A percentile compares a stretch with the other conserved stretches of the same genome.
Conservation (phyloP, 2,329 filamentous ascomycete genomes). For the Fusarium sp. region DNA sequence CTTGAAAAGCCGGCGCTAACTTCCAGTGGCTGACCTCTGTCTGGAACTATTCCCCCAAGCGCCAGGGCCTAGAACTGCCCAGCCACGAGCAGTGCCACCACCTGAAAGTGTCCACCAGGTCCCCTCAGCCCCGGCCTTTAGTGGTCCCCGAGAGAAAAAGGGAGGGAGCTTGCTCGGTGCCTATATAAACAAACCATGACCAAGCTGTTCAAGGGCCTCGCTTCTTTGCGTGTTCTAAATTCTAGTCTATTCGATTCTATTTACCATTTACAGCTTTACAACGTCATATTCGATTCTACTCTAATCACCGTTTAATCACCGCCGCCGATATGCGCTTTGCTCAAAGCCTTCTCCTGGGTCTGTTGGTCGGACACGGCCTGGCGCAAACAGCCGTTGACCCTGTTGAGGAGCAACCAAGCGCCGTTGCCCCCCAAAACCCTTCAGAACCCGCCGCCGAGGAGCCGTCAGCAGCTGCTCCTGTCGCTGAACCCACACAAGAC, state of each 20-base stretch:
- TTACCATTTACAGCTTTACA: not conserved
- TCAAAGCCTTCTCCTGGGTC: constrained; percentile 25
- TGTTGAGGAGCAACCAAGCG: constrained; percentile 9
- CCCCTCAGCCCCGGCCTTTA: not conserved
- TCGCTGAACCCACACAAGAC: constrained; percentile 5
- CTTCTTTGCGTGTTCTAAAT: not conserved
- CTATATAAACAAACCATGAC: constrained; percentile 3
- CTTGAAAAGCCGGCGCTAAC: not conserved
- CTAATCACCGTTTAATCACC: not conserved
- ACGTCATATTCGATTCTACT: not conserved
- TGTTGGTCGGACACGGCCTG: constrained; percentile 29
- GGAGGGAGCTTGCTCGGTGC: constrained; percentile 22
- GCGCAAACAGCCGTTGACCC: constrained; percentile 18
- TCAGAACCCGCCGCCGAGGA: constrained; percentile 20
- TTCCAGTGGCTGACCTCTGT: constrained; percentile 20
- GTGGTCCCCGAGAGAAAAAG: not conserved
- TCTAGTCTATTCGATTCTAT: not conserved
- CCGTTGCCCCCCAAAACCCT: constrained; percentile 17
- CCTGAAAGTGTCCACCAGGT: not conserved
- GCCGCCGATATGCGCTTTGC: constrained; percentile 27
- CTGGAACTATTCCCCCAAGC: not conserved
- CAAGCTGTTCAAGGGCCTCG: constrained; percentile 1
- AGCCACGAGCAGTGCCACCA: constrained; percentile 28
- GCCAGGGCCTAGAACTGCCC: constrained; percentile 24
- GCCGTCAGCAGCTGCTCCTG: constrained; percentile 16